Evolutionary conservation across 2,329 filamentous ascomycete genomes (phyloP).

Genomic region (Fonsecaea nubica): DNA sequence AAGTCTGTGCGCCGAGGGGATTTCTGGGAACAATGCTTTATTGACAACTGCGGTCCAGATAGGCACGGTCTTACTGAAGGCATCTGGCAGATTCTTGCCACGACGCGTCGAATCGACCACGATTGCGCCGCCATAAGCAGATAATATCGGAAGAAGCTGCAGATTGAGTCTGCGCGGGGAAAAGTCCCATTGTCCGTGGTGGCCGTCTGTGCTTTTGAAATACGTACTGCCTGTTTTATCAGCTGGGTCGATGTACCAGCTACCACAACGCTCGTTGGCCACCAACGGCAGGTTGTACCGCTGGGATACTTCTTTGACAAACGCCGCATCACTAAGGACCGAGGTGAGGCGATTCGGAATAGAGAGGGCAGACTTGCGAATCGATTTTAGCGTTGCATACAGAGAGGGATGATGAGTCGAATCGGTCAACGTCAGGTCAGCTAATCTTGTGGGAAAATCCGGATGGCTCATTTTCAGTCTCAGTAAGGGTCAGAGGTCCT

Average conservation of each 20-base stretch:
- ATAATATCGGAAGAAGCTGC: constrained; percentile 74
- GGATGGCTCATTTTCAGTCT: constrained; percentile 21
- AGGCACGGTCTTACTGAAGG: constrained; percentile 89
- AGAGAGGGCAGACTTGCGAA: constrained; percentile 78
- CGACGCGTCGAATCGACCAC: constrained; percentile 92
- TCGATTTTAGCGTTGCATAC: constrained; percentile 62
- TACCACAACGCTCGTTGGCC: constrained; percentile 93
- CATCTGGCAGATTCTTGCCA: constrained; percentile 94
- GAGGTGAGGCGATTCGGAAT: constrained; percentile 82
- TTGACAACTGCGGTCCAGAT: constrained; percentile 94
- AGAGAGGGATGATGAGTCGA: constrained; percentile 27
- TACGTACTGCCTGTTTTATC: constrained; percentile 78
- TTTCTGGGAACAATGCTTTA: constrained; percentile 71
- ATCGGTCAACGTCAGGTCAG: constrained; percentile 32
- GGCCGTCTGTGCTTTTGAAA: constrained; percentile 98
- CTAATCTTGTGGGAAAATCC: constrained; percentile 35
- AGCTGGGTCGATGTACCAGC: constrained; percentile 82
- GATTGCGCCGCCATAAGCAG: constrained; percentile 64
- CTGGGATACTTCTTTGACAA: constrained; percentile 68
- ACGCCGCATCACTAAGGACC: constrained; percentile 76
- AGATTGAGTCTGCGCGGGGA: constrained; percentile 84
- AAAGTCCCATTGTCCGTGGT: constrained; percentile 88
- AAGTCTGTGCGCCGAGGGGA: constrained; percentile 59
- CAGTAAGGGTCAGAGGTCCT: neutral
- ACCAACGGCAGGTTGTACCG: constrained; percentile 70